Base-by-base conservation (phyloP, 225 moss, liverwort and hornwort genomes). In the Polytrichum formosum region DNA sequence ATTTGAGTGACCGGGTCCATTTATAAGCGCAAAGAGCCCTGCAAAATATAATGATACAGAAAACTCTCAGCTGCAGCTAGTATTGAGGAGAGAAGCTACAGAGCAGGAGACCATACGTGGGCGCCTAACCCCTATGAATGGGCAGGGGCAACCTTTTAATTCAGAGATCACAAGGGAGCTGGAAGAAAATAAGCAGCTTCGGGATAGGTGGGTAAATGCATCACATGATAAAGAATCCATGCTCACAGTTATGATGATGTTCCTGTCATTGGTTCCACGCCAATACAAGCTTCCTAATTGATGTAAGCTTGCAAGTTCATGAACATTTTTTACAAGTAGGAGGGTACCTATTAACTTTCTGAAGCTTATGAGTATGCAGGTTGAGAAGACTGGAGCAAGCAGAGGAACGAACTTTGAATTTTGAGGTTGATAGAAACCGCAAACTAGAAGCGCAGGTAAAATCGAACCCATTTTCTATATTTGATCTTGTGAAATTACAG, bases 381-480 rank as follows among this genome's bases (percentile, higher is more conserved):
- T 63, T 72, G 56, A 55, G 72, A 5, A 72, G 60, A 61, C 54
- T 78, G 55, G 78, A 82, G 82, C 62, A 82, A 67, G 46, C 20
- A 5, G 71, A 68, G 53, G 75, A 69, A 26, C 58, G 63, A 46
- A 72, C 59, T 28, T 61, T 82, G 68, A 60, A 60, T 20, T 72
- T 75, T 61, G 82, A 82, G 58, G 63, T 61, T 7, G 78, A 82
- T 4, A 74, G 82, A 66, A 82, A 82, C 26, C 69, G 68, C 19
- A 69, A 66, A 26, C 65, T 82, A 33, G 82, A 75, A 75, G 75
- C 75, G 22, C 68, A 72, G 82, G 82, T 82, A 78, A 70, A 27
- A 56, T 46, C 4, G 13, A 46, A 13, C 16, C 13, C 46, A 13
- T 16, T 13, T 2, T 13, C 16, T 46, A 1, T 46, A 46, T 13